Percentiles rank a stretch among this genome's conserved stretches.
Evolutionary conservation across 495 filamentous ascomycete species (phyloP).

Genomic region (Aspergillus bridgeri): DNA sequence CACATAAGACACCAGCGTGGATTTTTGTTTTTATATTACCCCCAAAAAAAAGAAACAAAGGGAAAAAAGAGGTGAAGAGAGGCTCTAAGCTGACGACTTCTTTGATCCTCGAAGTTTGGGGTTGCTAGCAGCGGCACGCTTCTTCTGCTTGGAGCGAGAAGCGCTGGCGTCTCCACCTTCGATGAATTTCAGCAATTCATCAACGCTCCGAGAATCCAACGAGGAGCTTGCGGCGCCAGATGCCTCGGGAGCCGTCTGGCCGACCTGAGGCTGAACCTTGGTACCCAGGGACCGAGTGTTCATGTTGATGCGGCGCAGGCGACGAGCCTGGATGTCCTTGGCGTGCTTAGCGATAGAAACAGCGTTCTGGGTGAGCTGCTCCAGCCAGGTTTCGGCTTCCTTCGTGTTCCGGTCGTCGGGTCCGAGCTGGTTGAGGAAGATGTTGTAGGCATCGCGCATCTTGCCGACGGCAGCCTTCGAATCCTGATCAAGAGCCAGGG

Average conservation of each 20-base stretch:
- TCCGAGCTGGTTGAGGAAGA: constrained; percentile 83
- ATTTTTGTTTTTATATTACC: constrained; percentile 14
- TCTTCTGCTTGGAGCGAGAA: constrained; percentile 56
- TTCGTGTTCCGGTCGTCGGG: constrained; percentile 91
- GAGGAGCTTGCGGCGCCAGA: constrained; percentile 36
- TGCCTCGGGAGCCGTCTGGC: constrained; percentile 49
- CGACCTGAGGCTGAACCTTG: constrained; percentile 51
- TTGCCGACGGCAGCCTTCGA: constrained; percentile 81
- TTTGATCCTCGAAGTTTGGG: constrained; percentile 62
- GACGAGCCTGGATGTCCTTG: constrained; percentile 74
- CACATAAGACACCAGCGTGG: constrained; percentile 18
- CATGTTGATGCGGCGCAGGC: constrained; percentile 58
- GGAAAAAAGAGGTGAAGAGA: constrained; percentile 6
- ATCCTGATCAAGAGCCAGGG: constrained; percentile 87
- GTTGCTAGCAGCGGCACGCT: constrained; percentile 63
- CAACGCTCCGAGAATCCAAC: constrained; percentile 72
- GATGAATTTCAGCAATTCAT: constrained; percentile 84
- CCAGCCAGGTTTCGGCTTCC: constrained; percentile 91
- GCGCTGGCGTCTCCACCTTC: constrained; percentile 63
- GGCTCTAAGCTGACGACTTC: constrained; percentile 35
- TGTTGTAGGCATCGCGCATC: constrained; percentile 94
- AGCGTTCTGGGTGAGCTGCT: constrained; percentile 90
- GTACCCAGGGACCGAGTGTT: constrained; percentile 52
- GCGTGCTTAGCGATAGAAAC: constrained; percentile 89
- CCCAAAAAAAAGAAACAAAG: constrained; percentile 15